A percentile compares a stretch with the other conserved stretches of the same genome.
phyloP scores from a whole-genome alignment of 2,329 filamentous ascomycete species.

The Cladosporium sp. region DNA sequence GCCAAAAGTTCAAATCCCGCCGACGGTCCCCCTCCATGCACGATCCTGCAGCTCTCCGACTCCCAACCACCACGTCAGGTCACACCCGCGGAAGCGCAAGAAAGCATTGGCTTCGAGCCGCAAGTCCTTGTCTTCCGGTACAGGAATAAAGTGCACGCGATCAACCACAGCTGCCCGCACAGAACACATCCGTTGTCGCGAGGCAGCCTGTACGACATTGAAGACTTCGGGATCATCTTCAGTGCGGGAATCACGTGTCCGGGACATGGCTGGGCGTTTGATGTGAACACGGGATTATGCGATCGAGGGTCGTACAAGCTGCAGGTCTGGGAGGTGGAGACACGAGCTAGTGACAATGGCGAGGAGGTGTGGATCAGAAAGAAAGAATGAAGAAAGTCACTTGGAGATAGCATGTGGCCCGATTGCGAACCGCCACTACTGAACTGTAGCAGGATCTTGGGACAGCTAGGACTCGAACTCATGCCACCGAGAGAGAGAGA shows the following conservation, averaged over 20 bases:
- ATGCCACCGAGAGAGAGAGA: no score
- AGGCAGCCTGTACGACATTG: constrained; percentile 64
- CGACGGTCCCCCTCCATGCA: constrained; percentile 42
- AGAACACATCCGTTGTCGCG: constrained; percentile 62
- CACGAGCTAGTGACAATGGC: constrained; percentile 29
- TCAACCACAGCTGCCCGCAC: constrained; percentile 70
- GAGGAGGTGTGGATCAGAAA: constrained; percentile 31
- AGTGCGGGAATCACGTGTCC: constrained; percentile 63
- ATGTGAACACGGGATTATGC: constrained; percentile 58
- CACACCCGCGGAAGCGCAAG: constrained; percentile 35
- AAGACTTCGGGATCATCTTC: constrained; percentile 63
- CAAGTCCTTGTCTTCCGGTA: constrained; percentile 65
- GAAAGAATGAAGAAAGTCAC: constrained; percentile 23
- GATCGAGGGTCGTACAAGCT: constrained; percentile 62
- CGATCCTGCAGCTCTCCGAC: constrained; percentile 44
- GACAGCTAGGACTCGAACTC: no score
- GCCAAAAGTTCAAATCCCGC: constrained; percentile 35
- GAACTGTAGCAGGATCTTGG: no score
- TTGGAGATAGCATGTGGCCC: no score
- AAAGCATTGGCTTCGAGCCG: constrained; percentile 37
- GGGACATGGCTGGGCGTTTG: constrained; percentile 69
- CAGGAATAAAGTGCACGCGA: constrained; percentile 59
- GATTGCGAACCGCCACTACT: no score
- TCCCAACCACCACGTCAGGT: constrained; percentile 6
- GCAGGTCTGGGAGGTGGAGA: constrained; percentile 60